Evolutionary conservation across 2,329 filamentous ascomycete genomes (phyloP).

Genomic region (Hirsutella minnesotensis): DNA sequence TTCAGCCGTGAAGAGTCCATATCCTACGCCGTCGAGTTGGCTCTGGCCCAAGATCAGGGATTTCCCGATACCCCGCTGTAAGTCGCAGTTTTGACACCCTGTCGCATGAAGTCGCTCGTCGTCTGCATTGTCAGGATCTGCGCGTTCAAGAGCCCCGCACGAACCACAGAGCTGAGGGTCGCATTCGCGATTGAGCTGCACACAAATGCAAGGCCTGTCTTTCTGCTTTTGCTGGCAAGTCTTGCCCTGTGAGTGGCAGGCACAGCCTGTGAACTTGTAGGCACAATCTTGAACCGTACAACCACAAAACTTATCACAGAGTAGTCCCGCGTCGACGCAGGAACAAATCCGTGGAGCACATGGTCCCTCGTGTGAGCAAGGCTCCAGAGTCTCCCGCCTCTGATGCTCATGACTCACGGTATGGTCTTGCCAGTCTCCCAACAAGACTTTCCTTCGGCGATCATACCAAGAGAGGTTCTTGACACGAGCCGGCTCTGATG

Average conservation of each 20-base stretch:
- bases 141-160: conserved; percentile 57
- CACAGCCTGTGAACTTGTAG: conserved; percentile 55
- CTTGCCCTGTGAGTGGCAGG: conserved; percentile 49
- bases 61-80: conserved; percentile 58
- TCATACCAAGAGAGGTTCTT: conserved; percentile 44
- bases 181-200: conserved; percentile 64
- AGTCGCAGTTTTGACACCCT: conserved; percentile 59
- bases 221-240: conserved; percentile 44
- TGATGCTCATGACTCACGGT: conserved; percentile 44
- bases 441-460: conserved; percentile 39
- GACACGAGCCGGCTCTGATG: conserved; percentile 20
- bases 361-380: conserved; percentile 58
- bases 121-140: conserved; percentile 56
- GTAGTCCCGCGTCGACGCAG: conserved; percentile 48
- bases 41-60: conserved; percentile 59
- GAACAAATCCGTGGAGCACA: conserved; percentile 50
- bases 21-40: conserved; percentile 55
- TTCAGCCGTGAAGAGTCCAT: conserved; percentile 63
- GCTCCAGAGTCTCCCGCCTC: conserved; percentile 44
- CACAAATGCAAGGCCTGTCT: conserved; percentile 56
- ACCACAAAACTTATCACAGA: conserved; percentile 63
- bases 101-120: conserved; percentile 41
- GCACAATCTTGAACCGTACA: conserved; percentile 48
- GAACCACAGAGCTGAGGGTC: conserved; percentile 62
- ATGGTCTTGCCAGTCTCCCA: conserved; percentile 43